Percentiles rank a stretch among this genome's conserved stretches.
phyloP scores from a whole-genome alignment of 805 yeast species.

The Cyberlindnera samutprakarnensis region DNA sequence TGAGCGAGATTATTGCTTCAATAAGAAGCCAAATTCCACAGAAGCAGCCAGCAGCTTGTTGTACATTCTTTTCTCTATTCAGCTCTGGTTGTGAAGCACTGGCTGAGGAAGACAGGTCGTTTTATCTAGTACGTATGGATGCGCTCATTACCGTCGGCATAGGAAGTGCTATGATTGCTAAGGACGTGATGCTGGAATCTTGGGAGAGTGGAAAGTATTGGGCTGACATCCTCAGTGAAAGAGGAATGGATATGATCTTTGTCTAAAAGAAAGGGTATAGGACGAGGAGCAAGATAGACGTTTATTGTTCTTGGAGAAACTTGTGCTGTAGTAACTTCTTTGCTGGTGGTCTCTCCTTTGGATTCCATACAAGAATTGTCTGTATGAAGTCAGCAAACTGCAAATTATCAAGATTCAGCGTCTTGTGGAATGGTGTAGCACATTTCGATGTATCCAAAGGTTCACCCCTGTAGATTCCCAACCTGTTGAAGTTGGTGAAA shows the following conservation, averaged over 20 bases:
- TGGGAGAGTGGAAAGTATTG: constrained; percentile 51
- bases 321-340: constrained; percentile 43
- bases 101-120: constrained; percentile 24
- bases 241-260: constrained; percentile 40
- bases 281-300: too few species aligned
- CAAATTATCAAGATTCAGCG: constrained; percentile 5
- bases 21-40: constrained; percentile 30
- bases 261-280: too few species aligned
- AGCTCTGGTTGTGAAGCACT: constrained; percentile 48
- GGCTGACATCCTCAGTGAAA: constrained; percentile 37
- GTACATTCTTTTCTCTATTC: constrained; percentile 44
- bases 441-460: constrained; percentile 6
- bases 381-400: constrained; percentile 23
- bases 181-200: constrained; percentile 37
- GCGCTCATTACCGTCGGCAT: constrained; percentile 33
- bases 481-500: constrained; percentile 28
- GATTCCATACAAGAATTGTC: constrained; percentile 35
- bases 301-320: constrained; percentile 27
- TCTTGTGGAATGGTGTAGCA: constrained; percentile 15
- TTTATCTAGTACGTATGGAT: constrained; percentile 30
- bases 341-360: constrained; percentile 48
- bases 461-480: constrained; percentile 20
- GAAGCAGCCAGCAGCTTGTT: constrained; percentile 42
- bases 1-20: constrained; percentile 27
- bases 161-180: constrained; percentile 8